These are phyloP conservation scores for Phytophthora litchii DNA, from an alignment of 352 stramenopile genomes.

Conservation along the genomic window DNA sequence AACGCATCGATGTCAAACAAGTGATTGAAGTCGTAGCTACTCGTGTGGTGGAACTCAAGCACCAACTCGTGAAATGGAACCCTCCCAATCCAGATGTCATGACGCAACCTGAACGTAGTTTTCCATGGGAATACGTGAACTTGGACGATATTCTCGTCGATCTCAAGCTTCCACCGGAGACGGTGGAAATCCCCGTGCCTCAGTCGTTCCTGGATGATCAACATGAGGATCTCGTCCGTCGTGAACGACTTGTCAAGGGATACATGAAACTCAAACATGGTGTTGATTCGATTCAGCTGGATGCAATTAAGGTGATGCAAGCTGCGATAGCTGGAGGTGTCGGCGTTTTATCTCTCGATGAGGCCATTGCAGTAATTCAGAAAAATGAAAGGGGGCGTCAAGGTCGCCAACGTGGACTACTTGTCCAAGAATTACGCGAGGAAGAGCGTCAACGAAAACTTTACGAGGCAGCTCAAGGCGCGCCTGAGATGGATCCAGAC, in stretches of 20 bases:
- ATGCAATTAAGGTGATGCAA: conserved; percentile 42
- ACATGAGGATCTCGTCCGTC: conserved; percentile 53
- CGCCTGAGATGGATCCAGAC: conserved; percentile 87
- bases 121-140: conserved; percentile 96
- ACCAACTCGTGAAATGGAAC: conserved; percentile 95
- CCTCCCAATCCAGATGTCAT: conserved; percentile 90
- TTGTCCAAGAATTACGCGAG: conserved; percentile 85
- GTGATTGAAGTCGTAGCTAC: conserved; percentile 93
- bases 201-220: conserved; percentile 91
- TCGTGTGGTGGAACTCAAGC: conserved; percentile 88
- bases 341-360: conserved; percentile 50
- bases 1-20: conserved; percentile 93
- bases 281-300: conserved; percentile 64
- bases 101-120: conserved; percentile 78
- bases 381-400: conserved; percentile 91
- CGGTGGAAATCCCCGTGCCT: conserved; percentile 90
- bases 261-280: conserved; percentile 92
- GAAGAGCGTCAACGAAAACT: conserved; percentile 84
- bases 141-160: conserved; percentile 93
- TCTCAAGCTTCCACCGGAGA: conserved; percentile 92
- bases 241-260: conserved; percentile 87
- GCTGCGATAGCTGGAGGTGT: conserved; percentile 28
- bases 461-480: conserved; percentile 68
- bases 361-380: conserved; percentile 91
- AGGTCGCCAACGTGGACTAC: conserved; percentile 80